Percentiles rank a stretch among this genome's conserved stretches.
phyloP scores from a whole-genome alignment of 208 protist genomes.

The Cochliopodium minus region DNA sequence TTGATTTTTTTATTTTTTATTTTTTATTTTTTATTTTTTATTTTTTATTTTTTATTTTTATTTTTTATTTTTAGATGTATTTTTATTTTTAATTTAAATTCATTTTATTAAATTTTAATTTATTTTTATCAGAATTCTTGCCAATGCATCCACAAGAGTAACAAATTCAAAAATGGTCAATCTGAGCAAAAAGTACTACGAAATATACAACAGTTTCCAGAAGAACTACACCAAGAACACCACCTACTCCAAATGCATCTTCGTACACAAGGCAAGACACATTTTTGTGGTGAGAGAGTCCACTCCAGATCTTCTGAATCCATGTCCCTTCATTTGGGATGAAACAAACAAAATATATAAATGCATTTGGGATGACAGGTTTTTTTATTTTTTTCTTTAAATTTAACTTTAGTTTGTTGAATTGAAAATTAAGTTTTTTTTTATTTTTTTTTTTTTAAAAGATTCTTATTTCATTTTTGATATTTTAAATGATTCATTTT shows the following conservation, averaged over 20 bases:
- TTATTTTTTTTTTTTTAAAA: slow-evolving; percentile 5
- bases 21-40: slow-evolving; percentile 5
- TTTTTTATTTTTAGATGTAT: background rate
- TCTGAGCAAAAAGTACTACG: too few species aligned
- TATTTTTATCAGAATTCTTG: background rate
- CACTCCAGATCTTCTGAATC: too few species aligned
- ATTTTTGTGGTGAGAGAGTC: too few species aligned
- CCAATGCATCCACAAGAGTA: too few species aligned
- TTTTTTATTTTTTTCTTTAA: slow-evolving; percentile 5
- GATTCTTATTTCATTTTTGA: slow-evolving; percentile 1
- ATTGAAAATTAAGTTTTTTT: background rate
- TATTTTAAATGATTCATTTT: slow-evolving; percentile 1
- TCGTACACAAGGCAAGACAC: too few species aligned
- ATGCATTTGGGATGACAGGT: too few species aligned
- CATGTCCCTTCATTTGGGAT: too few species aligned
- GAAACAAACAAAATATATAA: too few species aligned
- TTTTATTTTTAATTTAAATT: slow-evolving; percentile 5
- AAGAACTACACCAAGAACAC: too few species aligned
- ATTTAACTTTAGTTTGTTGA: slow-evolving; percentile 1
- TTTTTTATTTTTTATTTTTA: slow-evolving; percentile 3
- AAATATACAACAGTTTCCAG: too few species aligned
- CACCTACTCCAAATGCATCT: too few species aligned
- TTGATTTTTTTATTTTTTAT: background rate
- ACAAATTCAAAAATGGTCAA: too few species aligned
- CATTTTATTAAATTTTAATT: slow-evolving; percentile 5